Base-by-base conservation (phyloP, 805 yeast species). In the Kazachstania bromeliacearum region DNA sequence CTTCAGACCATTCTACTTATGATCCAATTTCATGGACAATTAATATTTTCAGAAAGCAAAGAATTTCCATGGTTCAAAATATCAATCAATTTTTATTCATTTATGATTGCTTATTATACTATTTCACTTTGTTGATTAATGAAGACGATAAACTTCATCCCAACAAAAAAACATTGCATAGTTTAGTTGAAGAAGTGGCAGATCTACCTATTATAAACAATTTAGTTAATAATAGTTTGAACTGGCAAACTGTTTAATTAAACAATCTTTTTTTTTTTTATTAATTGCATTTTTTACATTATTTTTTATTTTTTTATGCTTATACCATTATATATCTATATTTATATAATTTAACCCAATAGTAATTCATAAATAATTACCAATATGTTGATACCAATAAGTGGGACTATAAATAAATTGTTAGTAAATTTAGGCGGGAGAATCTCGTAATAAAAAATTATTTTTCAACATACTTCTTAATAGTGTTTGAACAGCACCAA, bases 21-120 rank as follows among this genome's bases (percentile, higher is more conserved):
- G 89, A 81, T 56, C 64, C 79, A 38, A 66, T 84, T 3, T 75
- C 70, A 47, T 69, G 75, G 45, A 70, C 75, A 3, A 79, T 84
- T 9, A 74, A 78, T 45, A 70, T 67, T 35, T 75, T 84, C 49
- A 66, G 95, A 46, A 70, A 73, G 42, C 92, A 83, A 56, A 61
- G 95, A 45, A 67, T 84, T 18, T 77, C 87, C 4, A 84, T 84
- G 92, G 94, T 85, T 10, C 94, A 84, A 53, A 80, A 76, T 49
- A 66, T 83, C 40, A 75, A 79, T 40, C 95, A 84, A 57, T 82
- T 71, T 46, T 64, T 79, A 16, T 68, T 77, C 42, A 79, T 89
- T 55, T 84, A 85, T 56, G 92, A 85, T 42, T 64, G 75, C 38
- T 34, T 64, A 22, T 36, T 63, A 31, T 50, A 50, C 33, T 62